These are phyloP conservation scores for Ampelomyces quisqualis DNA, from an alignment of 2,329 filamentous ascomycete genomes.

Conservation along the genomic window DNA sequence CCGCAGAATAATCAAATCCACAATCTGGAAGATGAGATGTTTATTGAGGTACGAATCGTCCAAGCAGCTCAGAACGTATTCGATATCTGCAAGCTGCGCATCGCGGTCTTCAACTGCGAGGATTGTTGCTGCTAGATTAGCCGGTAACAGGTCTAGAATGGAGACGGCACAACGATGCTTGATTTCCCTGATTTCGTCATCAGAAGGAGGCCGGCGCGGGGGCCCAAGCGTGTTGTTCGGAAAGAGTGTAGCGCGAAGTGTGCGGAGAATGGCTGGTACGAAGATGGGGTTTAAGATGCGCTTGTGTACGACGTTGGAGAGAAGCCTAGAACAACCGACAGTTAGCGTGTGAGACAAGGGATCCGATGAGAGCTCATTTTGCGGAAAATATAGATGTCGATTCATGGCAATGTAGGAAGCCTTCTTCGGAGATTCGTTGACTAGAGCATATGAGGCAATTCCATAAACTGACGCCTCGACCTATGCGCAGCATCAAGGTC, in stretches of 20 bases:
- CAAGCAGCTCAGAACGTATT: constrained; percentile 69
- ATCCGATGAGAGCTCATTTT: background rate
- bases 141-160: constrained; percentile 52
- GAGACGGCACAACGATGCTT: constrained; percentile 67
- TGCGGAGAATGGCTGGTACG: constrained; percentile 58
- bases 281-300: constrained; percentile 47
- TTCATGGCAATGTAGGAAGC: background rate
- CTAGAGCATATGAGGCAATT: background rate
- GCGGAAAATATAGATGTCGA: background rate
- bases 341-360: constrained; percentile 27
- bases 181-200: constrained; percentile 62
- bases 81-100: constrained; percentile 60
- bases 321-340: constrained; percentile 42
- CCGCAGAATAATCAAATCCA: constrained; percentile 79
- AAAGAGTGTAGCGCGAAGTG: constrained; percentile 76
- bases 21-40: constrained; percentile 77
- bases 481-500: background rate
- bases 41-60: constrained; percentile 88
- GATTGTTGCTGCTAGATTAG: constrained; percentile 41
- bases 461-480: background rate
- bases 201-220: constrained; percentile 59
- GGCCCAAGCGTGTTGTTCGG: constrained; percentile 77
- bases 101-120: constrained; percentile 45
- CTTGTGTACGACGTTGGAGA: constrained; percentile 49
- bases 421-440: background rate